These are phyloP conservation scores for Corrigiola litoralis DNA, from an alignment of 179 eudicot genomes.

Conservation along the genomic window DNA sequence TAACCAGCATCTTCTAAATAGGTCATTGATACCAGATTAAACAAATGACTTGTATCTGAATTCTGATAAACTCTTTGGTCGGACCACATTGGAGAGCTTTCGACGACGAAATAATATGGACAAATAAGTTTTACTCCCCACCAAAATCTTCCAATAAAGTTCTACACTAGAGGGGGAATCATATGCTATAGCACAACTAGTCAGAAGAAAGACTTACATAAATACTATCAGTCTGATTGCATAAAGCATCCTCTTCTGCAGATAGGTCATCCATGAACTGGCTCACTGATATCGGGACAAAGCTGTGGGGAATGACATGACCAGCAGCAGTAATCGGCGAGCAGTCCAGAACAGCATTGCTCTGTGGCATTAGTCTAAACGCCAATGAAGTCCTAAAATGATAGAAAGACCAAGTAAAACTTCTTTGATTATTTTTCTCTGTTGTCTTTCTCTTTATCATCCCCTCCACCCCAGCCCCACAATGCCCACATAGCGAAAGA, in stretches of 20 bases:
- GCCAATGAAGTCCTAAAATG: conserved; percentile 70
- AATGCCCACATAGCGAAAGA: too few species aligned
- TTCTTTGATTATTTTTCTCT: not conserved
- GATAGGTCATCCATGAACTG: conserved; percentile 93
- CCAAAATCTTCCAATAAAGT: not conserved
- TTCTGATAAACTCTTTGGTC: not conserved
- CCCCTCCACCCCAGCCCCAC: not conserved
- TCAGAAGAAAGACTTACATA: conserved; percentile 43
- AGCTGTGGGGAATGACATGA: conserved; percentile 84
- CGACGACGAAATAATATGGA: not conserved
- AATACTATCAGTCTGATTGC: conserved; percentile 48
- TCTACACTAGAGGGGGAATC: not conserved
- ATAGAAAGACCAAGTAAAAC: not conserved
- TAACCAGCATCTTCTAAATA: not conserved
- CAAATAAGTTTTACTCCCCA: not conserved
- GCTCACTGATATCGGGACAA: conserved; percentile 72
- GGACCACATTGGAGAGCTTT: not conserved
- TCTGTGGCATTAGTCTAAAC: conserved; percentile 81
- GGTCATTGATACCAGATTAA: not conserved
- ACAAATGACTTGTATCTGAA: not conserved
- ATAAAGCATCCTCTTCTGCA: conserved; percentile 60
- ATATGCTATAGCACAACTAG: not conserved
- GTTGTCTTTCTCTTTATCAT: not conserved
- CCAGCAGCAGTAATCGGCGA: conserved; percentile 75
- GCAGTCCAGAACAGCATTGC: conserved; percentile 74